These are phyloP conservation scores for Solanum hybrid DNA, from an alignment of 305 asterid species.

Conservation along the genomic window DNA sequence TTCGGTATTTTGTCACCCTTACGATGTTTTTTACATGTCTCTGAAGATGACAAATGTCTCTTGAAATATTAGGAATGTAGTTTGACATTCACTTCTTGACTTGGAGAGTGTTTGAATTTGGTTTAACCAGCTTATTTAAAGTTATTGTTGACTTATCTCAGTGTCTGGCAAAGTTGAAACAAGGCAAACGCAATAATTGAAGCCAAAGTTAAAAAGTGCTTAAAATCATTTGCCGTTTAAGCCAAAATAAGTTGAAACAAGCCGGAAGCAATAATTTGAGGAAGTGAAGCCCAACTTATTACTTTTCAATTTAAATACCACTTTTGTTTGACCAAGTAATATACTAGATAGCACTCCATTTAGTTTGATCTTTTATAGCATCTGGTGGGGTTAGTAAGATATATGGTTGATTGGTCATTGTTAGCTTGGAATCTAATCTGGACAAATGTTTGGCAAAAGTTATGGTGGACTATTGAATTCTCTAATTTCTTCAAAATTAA, in stretches of 20 bases:
- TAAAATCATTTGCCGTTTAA: too few relatives aligned
- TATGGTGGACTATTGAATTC: neutral
- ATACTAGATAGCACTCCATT: neutral
- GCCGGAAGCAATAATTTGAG: neutral
- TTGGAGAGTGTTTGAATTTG: neutral
- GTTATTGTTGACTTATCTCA: neutral
- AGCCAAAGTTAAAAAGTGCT: neutral
- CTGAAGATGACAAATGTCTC: neutral
- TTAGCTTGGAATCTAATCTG: neutral
- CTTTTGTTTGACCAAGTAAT: neutral
- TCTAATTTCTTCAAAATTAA: neutral
- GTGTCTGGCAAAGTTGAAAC: neutral
- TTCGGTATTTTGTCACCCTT: neutral
- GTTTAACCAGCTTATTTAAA: neutral
- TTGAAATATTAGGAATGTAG: neutral
- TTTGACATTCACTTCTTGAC: neutral
- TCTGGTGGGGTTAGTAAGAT: neutral
- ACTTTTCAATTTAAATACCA: neutral
- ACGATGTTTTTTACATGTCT: neutral
- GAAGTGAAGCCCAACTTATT: neutral
- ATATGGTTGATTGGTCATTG: neutral
- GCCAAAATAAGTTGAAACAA: neutral
- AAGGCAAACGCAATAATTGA: neutral
- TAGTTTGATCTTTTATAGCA: neutral
- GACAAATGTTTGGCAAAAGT: neutral